A percentile compares a stretch with the other conserved stretches of the same genome.
These are phyloP conservation scores for Kluyveromyces sp. DNA, from an alignment of 1,139 yeast species.

Conservation along the genomic window DNA sequence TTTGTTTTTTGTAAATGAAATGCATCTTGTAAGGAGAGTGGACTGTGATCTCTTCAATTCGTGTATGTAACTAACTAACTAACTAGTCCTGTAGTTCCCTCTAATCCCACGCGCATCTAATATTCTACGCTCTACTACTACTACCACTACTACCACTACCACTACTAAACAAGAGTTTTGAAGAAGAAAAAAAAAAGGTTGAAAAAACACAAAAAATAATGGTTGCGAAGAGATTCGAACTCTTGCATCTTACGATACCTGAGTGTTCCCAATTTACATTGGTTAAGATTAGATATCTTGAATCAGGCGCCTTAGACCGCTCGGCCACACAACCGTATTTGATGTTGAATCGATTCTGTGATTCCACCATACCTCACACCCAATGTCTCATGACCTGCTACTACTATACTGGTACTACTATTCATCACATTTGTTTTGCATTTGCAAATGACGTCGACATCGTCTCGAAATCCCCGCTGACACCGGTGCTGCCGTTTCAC, in stretches of 20 bases:
- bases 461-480: too few species aligned
- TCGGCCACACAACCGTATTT: conserved; percentile 23
- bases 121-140: too few species aligned
- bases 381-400: not conserved
- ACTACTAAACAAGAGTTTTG: not conserved
- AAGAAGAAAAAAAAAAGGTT: conserved; percentile 14
- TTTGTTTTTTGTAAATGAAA: not conserved
- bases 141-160: too few species aligned
- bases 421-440: too few species aligned
- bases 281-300: conserved; percentile 12
- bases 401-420: too few species aligned
- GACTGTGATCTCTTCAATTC: too few species aligned
- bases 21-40: too few species aligned
- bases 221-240: conserved; percentile 27
- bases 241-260: conserved; percentile 28
- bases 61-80: too few species aligned
- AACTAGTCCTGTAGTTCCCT: too few species aligned
- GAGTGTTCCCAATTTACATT: conserved; percentile 15
- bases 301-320: conserved; percentile 28
- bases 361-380: not conserved
- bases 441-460: too few species aligned
- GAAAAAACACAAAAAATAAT: conserved; percentile 9
- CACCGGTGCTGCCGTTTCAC: too few species aligned
- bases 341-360: not conserved
- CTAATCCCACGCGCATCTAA: too few species aligned